These are phyloP conservation scores for Funneliformis caledonium DNA, from an alignment of 371 early-diverging fungal species.

Conservation along the genomic window DNA sequence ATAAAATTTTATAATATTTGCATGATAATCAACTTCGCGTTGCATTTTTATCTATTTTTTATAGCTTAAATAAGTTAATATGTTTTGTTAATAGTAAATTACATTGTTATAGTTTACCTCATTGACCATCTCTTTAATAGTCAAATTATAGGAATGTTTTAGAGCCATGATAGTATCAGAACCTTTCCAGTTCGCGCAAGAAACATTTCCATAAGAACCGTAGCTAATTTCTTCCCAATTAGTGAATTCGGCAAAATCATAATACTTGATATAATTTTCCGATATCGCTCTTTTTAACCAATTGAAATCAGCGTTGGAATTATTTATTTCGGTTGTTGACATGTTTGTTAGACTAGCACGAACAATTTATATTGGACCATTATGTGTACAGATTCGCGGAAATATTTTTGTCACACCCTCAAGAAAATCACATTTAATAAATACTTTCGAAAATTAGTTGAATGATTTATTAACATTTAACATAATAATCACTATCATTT, in stretches of 20 bases:
- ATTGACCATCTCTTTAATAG: neutral
- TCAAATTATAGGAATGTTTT: neutral
- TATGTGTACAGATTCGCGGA: too few species aligned
- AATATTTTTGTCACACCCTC: too few species aligned
- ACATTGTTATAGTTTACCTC: neutral
- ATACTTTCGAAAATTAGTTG: too few species aligned
- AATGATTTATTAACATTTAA: too few species aligned
- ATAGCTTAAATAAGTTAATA: neutral
- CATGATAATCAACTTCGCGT: neutral
- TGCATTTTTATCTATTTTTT: neutral
- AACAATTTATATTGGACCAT: too few species aligned
- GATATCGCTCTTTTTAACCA: neutral
- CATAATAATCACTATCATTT: too few species aligned
- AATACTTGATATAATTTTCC: neutral
- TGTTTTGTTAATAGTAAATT: neutral
- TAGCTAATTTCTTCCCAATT: neutral
- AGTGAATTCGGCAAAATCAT: slow-evolving; percentile 6
- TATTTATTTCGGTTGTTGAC: too few species aligned
- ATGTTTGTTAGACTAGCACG: too few species aligned
- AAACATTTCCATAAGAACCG: neutral
- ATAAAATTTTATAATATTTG: slow-evolving; percentile 23
- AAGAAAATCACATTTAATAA: too few species aligned
- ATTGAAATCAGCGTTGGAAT: neutral
- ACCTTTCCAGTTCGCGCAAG: neutral
- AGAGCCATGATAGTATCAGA: neutral